These are phyloP conservation scores for Wickerhamomyces alni DNA, from an alignment of 805 yeast species.

Conservation along the genomic window DNA sequence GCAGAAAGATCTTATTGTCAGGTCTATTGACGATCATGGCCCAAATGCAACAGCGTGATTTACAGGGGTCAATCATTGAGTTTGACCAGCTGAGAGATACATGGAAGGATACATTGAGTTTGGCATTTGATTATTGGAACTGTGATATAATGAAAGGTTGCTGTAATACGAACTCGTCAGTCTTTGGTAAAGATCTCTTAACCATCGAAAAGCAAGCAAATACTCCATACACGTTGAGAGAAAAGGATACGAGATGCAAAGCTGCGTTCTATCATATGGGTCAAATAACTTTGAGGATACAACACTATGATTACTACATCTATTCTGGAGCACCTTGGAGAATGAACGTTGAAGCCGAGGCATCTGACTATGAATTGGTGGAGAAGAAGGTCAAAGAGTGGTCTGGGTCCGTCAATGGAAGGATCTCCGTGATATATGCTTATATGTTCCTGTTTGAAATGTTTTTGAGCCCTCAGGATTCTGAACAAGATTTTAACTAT, in stretches of 20 bases:
- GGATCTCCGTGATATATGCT: constrained; percentile 53
- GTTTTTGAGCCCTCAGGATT: constrained; percentile 49
- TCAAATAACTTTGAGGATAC: constrained; percentile 63
- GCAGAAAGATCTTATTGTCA: constrained; percentile 59
- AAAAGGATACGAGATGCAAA: constrained; percentile 46
- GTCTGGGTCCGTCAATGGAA: constrained; percentile 42
- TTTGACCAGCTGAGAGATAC: constrained; percentile 34
- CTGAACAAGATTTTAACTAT: constrained; percentile 32
- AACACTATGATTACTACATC: constrained; percentile 73
- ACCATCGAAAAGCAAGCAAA: constrained; percentile 4
- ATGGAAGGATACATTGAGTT: constrained; percentile 69
- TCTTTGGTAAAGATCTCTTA: constrained; percentile 16
- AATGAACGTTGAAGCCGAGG: constrained; percentile 60
- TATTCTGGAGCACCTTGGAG: constrained; percentile 80
- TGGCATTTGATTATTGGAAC: constrained; percentile 68
- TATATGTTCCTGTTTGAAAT: constrained; percentile 56
- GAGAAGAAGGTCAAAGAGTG: constrained; percentile 46
- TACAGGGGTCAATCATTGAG: constrained; percentile 48
- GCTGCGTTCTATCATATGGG: constrained; percentile 68
- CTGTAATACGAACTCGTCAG: constrained; percentile 20
- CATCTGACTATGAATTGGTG: constrained; percentile 42
- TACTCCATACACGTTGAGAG: constrained; percentile 17
- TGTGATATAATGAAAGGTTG: constrained; percentile 35
- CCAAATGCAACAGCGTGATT: constrained; percentile 68
- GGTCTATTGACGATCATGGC: constrained; percentile 63